Base-by-base conservation (phyloP, 352 stramenopile genomes). In the Pythium periplocum region DNA sequence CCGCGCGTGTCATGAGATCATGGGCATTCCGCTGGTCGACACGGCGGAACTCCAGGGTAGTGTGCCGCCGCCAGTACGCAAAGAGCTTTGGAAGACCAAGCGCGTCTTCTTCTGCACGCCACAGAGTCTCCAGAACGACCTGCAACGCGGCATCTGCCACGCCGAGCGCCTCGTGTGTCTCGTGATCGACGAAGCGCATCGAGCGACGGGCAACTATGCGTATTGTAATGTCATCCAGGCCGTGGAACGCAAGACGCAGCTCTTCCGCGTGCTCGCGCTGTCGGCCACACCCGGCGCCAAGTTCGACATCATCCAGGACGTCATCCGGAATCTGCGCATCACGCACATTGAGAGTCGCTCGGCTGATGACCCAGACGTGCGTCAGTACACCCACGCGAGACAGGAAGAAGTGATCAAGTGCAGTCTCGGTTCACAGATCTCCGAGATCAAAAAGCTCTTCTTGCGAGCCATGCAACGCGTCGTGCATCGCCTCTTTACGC, bases 101-200 rank as follows among this genome's bases (percentile, higher is more conserved):
- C 87, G 95, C 7, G 90, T 99, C 32, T 99, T 99, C 69, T 99
- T 98, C 61, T 99, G 96, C 62, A 99, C 97, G 30, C 97, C 97
- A 4, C 97, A 99, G 71, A 98, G 93, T 39, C 75, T 99, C 45
- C 74, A 97, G 54, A 99, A 98, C 55, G 97, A 99, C 66, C 69
- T 99, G 38, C 68, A 94, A 38, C 67, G 78, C 26, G 75, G 78
- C 4, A 73, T 93, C 5, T 96, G 84, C 42, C 59, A 74, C 46
- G 78, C 86, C 0, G 70, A 87, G 46, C 69, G 75, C 6, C 87
- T 99, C 55, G 96, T 98, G 11, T 99, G 96, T 57, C 65, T 99
- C 37, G 96, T 99, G 0, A 68, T 99, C 40, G 96, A 99, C 62
- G 96, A 99, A 76, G 96, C 96, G 1, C 97, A 99, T 71, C 87